phyloP scores from a whole-genome alignment of 2,329 filamentous ascomycete genomes.

The Tolypocladium tropicale region DNA sequence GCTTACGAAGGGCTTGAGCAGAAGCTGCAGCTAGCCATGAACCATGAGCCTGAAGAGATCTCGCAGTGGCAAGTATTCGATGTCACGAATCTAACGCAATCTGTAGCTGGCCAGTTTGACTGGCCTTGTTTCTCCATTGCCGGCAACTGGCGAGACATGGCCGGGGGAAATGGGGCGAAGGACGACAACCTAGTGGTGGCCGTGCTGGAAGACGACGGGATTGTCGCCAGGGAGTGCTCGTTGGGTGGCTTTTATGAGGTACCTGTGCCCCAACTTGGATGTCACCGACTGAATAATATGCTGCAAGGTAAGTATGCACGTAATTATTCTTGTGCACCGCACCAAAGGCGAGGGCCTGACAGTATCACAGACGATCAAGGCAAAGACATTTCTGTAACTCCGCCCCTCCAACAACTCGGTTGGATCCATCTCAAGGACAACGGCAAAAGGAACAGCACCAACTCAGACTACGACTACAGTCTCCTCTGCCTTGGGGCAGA shows the following conservation, averaged over 20 bases:
- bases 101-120: slow-evolving; percentile 6
- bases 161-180: background rate
- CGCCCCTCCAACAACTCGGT: slow-evolving; percentile 5
- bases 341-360: background rate
- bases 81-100: slow-evolving; percentile 3
- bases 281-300: slow-evolving; percentile 4
- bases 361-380: slow-evolving; percentile 3
- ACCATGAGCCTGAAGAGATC: slow-evolving; percentile 4
- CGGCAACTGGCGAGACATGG: slow-evolving; percentile 6
- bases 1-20: slow-evolving; percentile 7
- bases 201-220: slow-evolving; percentile 5
- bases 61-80: slow-evolving; percentile 6
- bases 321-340: background rate
- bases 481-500: slow-evolving; percentile 6
- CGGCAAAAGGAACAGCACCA: background rate
- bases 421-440: slow-evolving; percentile 7
- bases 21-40: slow-evolving; percentile 9
- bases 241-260: slow-evolving; percentile 7
- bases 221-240: slow-evolving; percentile 10
- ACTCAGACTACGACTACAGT: slow-evolving; percentile 5
- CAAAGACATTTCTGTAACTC: background rate
- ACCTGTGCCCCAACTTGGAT: slow-evolving; percentile 4
- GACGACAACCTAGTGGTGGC: slow-evolving; percentile 7
- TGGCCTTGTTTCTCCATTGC: slow-evolving; percentile 8
- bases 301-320: too few species aligned